Conservation (phyloP, 129 eudicot species). For the Rutidosis leptorrhynchoides region DNA sequence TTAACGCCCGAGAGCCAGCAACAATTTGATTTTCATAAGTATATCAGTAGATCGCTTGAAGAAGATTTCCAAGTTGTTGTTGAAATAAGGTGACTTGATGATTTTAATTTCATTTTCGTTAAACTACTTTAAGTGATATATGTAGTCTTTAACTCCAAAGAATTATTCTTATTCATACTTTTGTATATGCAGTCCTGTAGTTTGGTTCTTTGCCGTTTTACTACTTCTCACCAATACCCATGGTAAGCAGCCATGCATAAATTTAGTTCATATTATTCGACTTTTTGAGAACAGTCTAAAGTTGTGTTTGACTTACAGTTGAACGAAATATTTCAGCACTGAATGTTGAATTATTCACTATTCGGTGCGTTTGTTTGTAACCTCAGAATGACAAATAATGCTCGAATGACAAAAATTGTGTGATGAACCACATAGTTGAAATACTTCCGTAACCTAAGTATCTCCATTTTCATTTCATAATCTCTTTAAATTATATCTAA, state of each 20-base stretch:
- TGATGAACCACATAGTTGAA: no score
- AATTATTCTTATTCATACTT: neutral
- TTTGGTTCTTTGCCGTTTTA: conserved; percentile 54
- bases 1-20: conserved; percentile 47
- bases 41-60: conserved; percentile 62
- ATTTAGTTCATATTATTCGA: no score
- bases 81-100: conserved; percentile 46
- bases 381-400: no score
- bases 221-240: conserved; percentile 55
- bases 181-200: conserved; percentile 45
- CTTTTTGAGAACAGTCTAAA: no score
- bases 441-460: no score
- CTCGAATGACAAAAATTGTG: no score
- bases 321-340: no score
- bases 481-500: no score
- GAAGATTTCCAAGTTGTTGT: conserved; percentile 61
- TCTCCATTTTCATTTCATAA: no score
- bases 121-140: neutral
- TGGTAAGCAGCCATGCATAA: conserved; percentile 32
- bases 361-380: no score
- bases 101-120: neutral
- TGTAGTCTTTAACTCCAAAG: neutral
- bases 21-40: conserved; percentile 50
- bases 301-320: no score
- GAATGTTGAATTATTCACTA: no score